These are phyloP conservation scores for Rubia yunnanensis DNA, from an alignment of 257 asterid species.

Conservation along the genomic window DNA sequence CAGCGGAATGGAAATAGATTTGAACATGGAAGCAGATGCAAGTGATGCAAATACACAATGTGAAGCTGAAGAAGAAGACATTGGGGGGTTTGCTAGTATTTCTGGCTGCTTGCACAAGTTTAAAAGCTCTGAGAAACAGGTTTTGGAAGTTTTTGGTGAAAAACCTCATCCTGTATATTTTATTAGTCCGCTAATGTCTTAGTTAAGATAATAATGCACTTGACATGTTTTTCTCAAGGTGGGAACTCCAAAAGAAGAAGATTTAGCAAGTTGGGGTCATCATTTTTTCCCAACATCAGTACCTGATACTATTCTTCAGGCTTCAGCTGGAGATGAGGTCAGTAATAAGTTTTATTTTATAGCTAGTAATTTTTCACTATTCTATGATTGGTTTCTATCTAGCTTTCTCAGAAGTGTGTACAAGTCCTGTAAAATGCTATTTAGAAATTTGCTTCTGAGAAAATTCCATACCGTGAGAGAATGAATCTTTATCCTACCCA, in stretches of 20 bases:
- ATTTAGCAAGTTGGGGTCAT: constrained; percentile 90
- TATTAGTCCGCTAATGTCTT: neutral
- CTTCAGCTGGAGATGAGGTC: constrained; percentile 95
- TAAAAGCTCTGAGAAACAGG: constrained; percentile 80
- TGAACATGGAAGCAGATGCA: constrained; percentile 22
- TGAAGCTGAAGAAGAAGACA: constrained; percentile 59
- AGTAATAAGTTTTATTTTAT: constrained; percentile 14
- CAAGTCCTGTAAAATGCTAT: constrained; percentile 6
- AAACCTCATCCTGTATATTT: neutral
- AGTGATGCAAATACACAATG: constrained; percentile 18
- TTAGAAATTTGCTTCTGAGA: neutral
- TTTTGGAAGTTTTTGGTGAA: constrained; percentile 16
- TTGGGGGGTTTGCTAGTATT: constrained; percentile 83
- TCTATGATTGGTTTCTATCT: neutral
- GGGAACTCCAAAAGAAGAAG: constrained; percentile 94
- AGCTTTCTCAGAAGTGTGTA: neutral
- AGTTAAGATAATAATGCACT: neutral
- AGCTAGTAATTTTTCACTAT: constrained; percentile 3
- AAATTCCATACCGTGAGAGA: neutral
- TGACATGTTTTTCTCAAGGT: constrained; percentile 37
- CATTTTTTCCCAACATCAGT: constrained; percentile 72
- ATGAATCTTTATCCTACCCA: neutral
- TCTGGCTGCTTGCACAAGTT: constrained; percentile 63
- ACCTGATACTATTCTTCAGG: constrained; percentile 79
- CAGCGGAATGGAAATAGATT: constrained; percentile 28